Base-by-base conservation (phyloP, 140 eudicot genomes). In the Stevia rebaudiana region DNA sequence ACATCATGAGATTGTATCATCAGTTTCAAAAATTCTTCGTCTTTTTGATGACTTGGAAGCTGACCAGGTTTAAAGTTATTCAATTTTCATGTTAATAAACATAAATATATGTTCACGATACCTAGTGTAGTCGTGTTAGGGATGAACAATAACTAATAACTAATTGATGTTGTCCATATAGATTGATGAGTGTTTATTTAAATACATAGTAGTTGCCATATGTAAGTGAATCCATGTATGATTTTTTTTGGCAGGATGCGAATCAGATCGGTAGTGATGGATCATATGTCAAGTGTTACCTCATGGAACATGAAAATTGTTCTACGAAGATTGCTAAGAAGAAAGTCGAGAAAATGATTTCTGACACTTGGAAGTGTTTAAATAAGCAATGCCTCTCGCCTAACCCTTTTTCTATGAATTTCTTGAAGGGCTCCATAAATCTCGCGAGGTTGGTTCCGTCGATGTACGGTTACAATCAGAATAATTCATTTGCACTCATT, bases 11-110 rank as follows among this genome's bases (percentile, higher is more conserved):
- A 79, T 85, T 31, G 47, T 73, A 11, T 56, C 76, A 6, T 78
- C 75, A 1, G 64, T 70, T 1, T 82, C 84, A 6, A 65, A 65
- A 13, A 76, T 85, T 43, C 77, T 85, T 31, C 94, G 96, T 15
- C 80, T 88, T 17, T 80, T 76, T 74, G 87, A 85, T 54, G 96
- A 88, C 48, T 71, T 89, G 37, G 88, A 85, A 68, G 67, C 73
- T 65, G 85, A 85, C 40, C 48, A 78, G 82, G 96, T 86, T 76
- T 42, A 5, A n/a, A 37, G 10, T 37, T 52, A 3, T 68, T 54
- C 53, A 40, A 15, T 8, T 6, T 7, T 16, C 25, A 61, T 35
- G 0, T 24, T 52, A 24, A 11, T 52, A 52, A 11, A 4, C 3
- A 28, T 28, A 28, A 28, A 28, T 4, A 28, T 4, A 28, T 4